These are phyloP conservation scores for Pugionium dolabratum DNA, from an alignment of 345 rosid species.

Conservation along the genomic window DNA sequence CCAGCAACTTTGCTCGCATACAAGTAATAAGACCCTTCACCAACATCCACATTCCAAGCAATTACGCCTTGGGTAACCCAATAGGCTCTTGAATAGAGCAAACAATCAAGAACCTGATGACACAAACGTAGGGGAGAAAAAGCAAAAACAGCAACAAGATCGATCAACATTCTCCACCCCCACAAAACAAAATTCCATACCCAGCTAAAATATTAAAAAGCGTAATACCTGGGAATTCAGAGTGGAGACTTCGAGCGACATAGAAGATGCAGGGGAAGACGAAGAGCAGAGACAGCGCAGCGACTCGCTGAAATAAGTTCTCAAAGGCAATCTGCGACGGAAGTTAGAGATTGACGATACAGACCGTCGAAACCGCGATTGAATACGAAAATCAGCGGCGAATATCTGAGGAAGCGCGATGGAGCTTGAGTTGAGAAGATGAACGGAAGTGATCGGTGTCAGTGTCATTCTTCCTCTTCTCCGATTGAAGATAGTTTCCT, in stretches of 20 bases:
- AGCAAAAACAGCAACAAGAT: constrained; percentile 20
- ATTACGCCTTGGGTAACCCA: constrained; percentile 69
- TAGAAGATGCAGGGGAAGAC: constrained; percentile 43
- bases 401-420: constrained; percentile 26
- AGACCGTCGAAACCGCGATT: constrained; percentile 17
- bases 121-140: constrained; percentile 21
- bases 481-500: not conserved
- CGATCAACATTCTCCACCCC: constrained; percentile 5
- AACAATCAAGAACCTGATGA: constrained; percentile 53
- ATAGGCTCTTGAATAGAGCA: constrained; percentile 62
- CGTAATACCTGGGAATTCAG: constrained; percentile 53
- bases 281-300: constrained; percentile 46
- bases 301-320: constrained; percentile 19
- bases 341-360: constrained; percentile 28
- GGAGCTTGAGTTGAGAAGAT: constrained; percentile 26
- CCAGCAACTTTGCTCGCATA: constrained; percentile 66
- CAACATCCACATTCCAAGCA: constrained; percentile 78
- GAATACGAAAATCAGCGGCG: constrained; percentile 19
- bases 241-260: constrained; percentile 50
- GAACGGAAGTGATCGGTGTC: constrained; percentile 24
- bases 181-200: not conserved
- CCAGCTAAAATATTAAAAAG: not conserved
- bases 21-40: constrained; percentile 62
- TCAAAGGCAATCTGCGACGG: constrained; percentile 23
- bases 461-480: constrained; percentile 16